A percentile compares a stretch with the other conserved stretches of the same genome.
Conservation (phyloP, 805 yeast species). For the Ogataea henricii region DNA sequence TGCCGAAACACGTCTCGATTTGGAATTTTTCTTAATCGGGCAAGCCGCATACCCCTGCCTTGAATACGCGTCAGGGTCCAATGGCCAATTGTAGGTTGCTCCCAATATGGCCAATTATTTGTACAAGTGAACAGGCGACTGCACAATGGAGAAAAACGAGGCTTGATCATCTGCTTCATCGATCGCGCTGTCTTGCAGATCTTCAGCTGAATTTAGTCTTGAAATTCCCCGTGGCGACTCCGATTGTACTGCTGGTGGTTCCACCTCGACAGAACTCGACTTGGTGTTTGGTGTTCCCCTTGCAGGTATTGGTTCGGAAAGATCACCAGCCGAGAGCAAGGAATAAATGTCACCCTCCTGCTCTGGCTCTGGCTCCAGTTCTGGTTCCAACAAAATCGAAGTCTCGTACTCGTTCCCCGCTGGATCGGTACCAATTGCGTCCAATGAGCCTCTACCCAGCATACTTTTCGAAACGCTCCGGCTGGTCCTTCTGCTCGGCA, state of each 20-base stretch:
- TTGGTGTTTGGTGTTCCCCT: background rate
- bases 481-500: background rate
- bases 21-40: background rate
- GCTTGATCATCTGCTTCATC: constrained; percentile 7
- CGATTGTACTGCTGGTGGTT: background rate
- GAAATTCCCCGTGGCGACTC: too few relatives aligned
- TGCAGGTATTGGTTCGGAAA: background rate
- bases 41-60: constrained; percentile 3
- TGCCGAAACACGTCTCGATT: constrained; percentile 1
- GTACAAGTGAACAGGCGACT: constrained; percentile 13
- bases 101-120: constrained; percentile 2
- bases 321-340: constrained; percentile 1
- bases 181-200: background rate
- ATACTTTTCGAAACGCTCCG: constrained; percentile 5
- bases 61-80: constrained; percentile 2
- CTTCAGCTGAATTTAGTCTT: background rate
- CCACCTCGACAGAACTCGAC: background rate
- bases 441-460: constrained; percentile 6
- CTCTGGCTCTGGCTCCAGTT: background rate
- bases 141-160: constrained; percentile 10
- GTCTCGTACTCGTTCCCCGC: background rate
- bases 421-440: background rate
- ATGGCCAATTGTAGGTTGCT: background rate
- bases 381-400: background rate
- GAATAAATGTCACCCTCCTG: constrained; percentile 4